Evolutionary conservation across 1,284 basidiomycete species (phyloP).

Genomic region (Irpex lacteus): DNA sequence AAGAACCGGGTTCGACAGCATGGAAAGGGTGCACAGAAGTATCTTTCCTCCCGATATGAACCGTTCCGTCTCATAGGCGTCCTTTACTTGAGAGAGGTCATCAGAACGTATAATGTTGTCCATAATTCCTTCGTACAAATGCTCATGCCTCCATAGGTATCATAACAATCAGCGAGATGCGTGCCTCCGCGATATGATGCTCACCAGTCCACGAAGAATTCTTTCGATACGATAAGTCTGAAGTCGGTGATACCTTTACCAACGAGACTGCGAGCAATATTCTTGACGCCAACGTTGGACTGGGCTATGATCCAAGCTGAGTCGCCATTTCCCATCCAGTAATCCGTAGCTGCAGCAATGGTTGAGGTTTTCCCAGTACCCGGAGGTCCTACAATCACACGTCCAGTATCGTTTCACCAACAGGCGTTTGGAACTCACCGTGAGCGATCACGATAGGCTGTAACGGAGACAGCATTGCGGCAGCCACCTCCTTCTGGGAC

Average conservation of each 20-base stretch:
- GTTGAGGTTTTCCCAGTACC: conserved; percentile 34
- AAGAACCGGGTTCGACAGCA: conserved; percentile 39
- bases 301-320: conserved; percentile 30
- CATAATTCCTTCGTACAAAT: conserved; percentile 37
- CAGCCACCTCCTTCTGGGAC: conserved; percentile 10
- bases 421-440: conserved; percentile 1
- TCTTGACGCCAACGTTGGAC: conserved; percentile 46
- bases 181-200: no score
- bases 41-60: conserved; percentile 29
- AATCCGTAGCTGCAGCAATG: conserved; percentile 26
- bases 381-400: conserved; percentile 25
- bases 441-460: conserved; percentile 13
- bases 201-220: conserved; percentile 48
- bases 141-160: conserved; percentile 40
- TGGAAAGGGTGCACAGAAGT: conserved; percentile 42
- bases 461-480: conserved; percentile 10
- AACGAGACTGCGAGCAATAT: conserved; percentile 40
- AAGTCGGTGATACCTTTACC: conserved; percentile 35
- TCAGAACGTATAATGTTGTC: conserved; percentile 37
- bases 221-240: conserved; percentile 45
- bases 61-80: conserved; percentile 19
- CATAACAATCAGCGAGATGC: background rate
- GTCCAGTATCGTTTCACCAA: conserved; percentile 8
- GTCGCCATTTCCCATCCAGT: conserved; percentile 9
- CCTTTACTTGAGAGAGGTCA: conserved; percentile 24